Evolutionary conservation across 148 eudicot species (phyloP), one percentile per base, ranked within the genome.

Genomic region (Linanthus parryae): DNA sequence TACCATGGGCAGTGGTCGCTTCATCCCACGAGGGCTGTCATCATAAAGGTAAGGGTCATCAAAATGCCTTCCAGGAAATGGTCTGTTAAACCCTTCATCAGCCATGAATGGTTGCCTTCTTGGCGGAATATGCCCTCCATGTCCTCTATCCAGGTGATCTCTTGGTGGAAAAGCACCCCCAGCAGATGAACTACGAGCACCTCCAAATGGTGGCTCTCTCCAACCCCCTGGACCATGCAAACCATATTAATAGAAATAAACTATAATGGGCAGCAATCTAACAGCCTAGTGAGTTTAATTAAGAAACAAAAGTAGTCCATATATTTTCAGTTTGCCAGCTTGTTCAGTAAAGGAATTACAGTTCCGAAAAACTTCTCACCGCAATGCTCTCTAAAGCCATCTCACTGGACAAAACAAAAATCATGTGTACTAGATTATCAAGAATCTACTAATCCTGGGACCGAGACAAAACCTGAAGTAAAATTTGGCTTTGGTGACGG

Each of bases 1-100:
- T 40, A 67, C 68, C 88, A 74, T 73, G 48, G 62, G 68, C 52
- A 58, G 81, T 24, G 96, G 86, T 3, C 96, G 72, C 57, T 88
- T 88, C 5, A 48, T 61, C 33, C 94, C 94, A 68, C 52, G 88
- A 16, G 68, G 49, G 45, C 57, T 43, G n/a, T 69, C 78, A 66
- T 74, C 78, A 66, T 84, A 74, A 39, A 47, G 35, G 49, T 79
- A 77, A 18, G 85, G 82, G 34, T 88, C 94, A 63, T 81, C 89
- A 62, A 61, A 73, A 20, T 68, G 77, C 65, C 84, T 81, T 34
- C 79, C 85, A 59, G 57, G 44, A 19, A 43, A 74, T 44, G 88
- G 58, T 57, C 80, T 63, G 43, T 67, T 42, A 44, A 64, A 84
- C 39, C 65, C 71, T 67, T 77, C 96, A 23, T 69, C 84, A 54